Conservation (phyloP, 1,139 yeast genomes). For the Candida glucosophila region DNA sequence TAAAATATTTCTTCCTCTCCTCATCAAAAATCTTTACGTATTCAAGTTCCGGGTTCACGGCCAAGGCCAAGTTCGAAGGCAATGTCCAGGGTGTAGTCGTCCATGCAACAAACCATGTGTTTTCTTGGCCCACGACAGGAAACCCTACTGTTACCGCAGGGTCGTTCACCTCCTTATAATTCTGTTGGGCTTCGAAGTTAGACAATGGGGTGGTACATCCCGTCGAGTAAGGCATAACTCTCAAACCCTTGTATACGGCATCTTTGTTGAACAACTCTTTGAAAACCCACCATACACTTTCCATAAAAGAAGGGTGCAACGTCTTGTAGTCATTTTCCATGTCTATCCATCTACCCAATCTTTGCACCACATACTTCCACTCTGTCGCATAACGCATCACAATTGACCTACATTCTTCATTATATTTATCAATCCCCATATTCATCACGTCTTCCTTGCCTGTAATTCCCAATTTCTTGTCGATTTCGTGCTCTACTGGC, state of each 20-base stretch:
- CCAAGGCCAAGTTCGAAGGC: slow-evolving; percentile 87
- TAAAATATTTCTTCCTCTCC: slow-evolving; percentile 70
- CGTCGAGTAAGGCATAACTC: slow-evolving; percentile 98
- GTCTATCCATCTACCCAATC: slow-evolving; percentile 98
- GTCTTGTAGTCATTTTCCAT: slow-evolving; percentile 98
- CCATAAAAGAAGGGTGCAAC: slow-evolving; percentile 92
- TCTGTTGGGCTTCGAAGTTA: slow-evolving; percentile 96
- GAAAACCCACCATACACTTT: slow-evolving; percentile 99
- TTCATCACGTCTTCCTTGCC: slow-evolving; percentile 91
- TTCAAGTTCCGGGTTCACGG: slow-evolving; percentile 86
- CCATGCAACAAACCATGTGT: slow-evolving; percentile 90
- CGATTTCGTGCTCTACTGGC: slow-evolving; percentile 97
- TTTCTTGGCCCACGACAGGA: slow-evolving; percentile 70
- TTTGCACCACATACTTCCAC: slow-evolving; percentile 87
- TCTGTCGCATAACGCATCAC: slow-evolving; percentile 96
- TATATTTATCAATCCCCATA: slow-evolving; percentile 90
- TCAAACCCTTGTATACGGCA: slow-evolving; percentile 85
- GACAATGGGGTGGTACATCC: slow-evolving; percentile 95
- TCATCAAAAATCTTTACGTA: slow-evolving; percentile 90
- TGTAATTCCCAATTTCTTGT: slow-evolving; percentile 89
- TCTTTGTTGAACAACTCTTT: slow-evolving; percentile 76
- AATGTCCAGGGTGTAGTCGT: slow-evolving; percentile 99
- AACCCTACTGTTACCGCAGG: slow-evolving; percentile 94
- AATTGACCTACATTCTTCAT: slow-evolving; percentile 88
- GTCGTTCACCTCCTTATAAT: slow-evolving; percentile 93